phyloP scores from a whole-genome alignment of 169 alveolate genomes.

The Haemoproteus tartakovskyi region DNA sequence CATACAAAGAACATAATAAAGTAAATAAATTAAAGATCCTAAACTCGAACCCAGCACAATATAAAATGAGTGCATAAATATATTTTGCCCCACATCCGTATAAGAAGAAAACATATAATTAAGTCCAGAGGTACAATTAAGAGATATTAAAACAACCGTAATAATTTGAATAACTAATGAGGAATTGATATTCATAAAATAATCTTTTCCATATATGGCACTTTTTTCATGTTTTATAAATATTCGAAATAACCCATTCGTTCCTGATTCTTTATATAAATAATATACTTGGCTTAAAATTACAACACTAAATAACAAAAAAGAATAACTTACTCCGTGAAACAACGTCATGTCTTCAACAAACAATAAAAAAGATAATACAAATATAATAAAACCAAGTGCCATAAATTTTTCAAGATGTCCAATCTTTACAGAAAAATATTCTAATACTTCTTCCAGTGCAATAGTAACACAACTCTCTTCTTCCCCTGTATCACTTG shows the following conservation, averaged over 20 bases:
- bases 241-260: too few species aligned
- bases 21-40: neutral
- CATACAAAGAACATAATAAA: slow-evolving; percentile 34
- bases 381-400: slow-evolving; percentile 2
- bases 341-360: slow-evolving; percentile 29
- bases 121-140: slow-evolving; percentile 59
- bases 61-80: slow-evolving; percentile 1
- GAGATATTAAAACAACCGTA: slow-evolving; percentile 17
- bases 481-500: too few species aligned
- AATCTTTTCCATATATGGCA: slow-evolving; percentile 9
- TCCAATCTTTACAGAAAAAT: slow-evolving; percentile 13
- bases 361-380: slow-evolving; percentile 19
- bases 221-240: too few species aligned
- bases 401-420: neutral
- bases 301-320: slow-evolving; percentile 2
- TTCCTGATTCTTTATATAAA: neutral
- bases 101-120: slow-evolving; percentile 56
- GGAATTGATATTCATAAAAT: slow-evolving; percentile 23
- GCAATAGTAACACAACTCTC: slow-evolving; percentile 9
- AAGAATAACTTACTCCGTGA: slow-evolving; percentile 16
- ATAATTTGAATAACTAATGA: slow-evolving; percentile 9
- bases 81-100: slow-evolving; percentile 50
- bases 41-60: slow-evolving; percentile 22
- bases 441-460: neutral
- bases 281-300: neutral